Conservation (phyloP, 495 filamentous ascomycete species). For the Aspergillus hancockii region DNA sequence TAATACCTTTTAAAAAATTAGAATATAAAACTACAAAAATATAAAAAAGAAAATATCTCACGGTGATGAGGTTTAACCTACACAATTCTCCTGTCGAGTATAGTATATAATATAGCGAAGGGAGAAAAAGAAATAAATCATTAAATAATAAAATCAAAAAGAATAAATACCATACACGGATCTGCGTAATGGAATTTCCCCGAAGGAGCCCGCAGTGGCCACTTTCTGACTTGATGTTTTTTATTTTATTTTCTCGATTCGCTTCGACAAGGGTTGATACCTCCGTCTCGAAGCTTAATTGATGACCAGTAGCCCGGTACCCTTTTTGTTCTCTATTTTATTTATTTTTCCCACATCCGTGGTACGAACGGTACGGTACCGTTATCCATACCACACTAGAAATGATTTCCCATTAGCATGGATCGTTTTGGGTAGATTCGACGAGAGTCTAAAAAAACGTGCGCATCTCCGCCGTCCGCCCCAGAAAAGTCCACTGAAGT, state of each 20-base stretch:
- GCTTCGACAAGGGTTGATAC: constrained; percentile 27
- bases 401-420: constrained; percentile 17
- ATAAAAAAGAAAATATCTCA: neutral
- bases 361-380: neutral
- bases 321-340: constrained; percentile 11
- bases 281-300: constrained; percentile 49
- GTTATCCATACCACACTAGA: neutral
- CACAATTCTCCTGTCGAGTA: neutral
- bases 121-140: neutral
- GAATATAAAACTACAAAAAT: too few relatives aligned
- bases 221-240: neutral
- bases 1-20: too few relatives aligned
- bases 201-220: constrained; percentile 19
- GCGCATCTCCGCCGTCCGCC: constrained; percentile 15
- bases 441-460: constrained; percentile 25
- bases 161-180: constrained; percentile 6
- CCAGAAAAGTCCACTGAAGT: neutral
- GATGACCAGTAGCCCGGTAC: constrained; percentile 24
- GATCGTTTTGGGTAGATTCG: constrained; percentile 18
- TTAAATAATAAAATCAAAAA: neutral
- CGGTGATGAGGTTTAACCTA: constrained; percentile 4
- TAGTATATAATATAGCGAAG: neutral
- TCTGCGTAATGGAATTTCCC: constrained; percentile 16
- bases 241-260: constrained; percentile 14
- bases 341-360: neutral